Percentiles rank a stretch among this genome's conserved stretches.
Conservation (phyloP, 495 filamentous ascomycete species). For the Podospora didyma region DNA sequence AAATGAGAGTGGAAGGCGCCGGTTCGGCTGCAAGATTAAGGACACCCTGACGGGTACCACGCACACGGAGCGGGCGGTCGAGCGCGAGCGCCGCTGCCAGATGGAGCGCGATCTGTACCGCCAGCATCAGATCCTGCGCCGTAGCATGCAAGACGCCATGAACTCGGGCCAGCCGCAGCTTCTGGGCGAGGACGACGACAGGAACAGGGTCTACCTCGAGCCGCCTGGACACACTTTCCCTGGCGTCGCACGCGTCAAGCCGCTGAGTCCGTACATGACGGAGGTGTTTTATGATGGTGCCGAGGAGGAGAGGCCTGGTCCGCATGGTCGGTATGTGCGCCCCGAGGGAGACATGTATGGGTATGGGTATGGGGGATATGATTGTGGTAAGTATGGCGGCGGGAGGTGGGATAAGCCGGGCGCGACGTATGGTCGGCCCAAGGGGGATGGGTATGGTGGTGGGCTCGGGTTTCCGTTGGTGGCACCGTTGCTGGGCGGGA, state of each 20-base stretch:
- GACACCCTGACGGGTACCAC: conserved; percentile 24
- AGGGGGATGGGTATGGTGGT: conserved; percentile 11
- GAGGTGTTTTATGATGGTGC: conserved; percentile 21
- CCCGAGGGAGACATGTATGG: conserved; percentile 25
- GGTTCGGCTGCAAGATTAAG: conserved; percentile 17
- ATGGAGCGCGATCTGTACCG: conserved; percentile 21
- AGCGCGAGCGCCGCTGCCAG: conserved; percentile 6
- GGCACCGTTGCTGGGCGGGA: conserved; percentile 10
- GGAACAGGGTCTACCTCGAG: conserved; percentile 20
- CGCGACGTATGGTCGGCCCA: not conserved
- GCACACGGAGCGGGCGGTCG: conserved; percentile 16
- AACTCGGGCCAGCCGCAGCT: conserved; percentile 12
- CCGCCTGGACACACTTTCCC: conserved; percentile 22
- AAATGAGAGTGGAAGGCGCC: no score
- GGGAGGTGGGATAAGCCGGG: conserved; percentile 13
- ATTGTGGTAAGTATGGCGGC: conserved; percentile 18
- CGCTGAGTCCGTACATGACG: conserved; percentile 19
- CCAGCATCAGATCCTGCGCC: conserved; percentile 21
- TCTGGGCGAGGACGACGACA: conserved; percentile 16
- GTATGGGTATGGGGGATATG: conserved; percentile 21
- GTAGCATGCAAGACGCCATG: conserved; percentile 19
- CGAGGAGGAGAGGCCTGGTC: not conserved
- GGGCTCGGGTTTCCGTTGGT: conserved; percentile 12
- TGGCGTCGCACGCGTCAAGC: conserved; percentile 5
- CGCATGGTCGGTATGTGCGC: conserved; percentile 17